Base-by-base conservation (phyloP, 169 alveolate genomes). In the Miamiensis avidus region DNA sequence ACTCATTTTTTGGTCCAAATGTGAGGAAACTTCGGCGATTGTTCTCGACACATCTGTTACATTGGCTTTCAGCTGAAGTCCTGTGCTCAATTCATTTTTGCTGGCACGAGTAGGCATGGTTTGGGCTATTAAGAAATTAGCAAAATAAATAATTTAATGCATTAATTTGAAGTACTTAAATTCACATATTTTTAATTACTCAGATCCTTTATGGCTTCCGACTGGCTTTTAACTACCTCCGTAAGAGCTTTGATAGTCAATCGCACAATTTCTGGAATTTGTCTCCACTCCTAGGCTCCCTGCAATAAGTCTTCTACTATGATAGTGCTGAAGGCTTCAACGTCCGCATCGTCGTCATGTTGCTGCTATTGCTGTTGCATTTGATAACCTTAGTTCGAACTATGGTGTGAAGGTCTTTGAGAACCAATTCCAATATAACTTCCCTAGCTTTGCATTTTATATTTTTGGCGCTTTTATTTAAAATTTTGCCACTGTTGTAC, bases 11-110 rank as follows among this genome's bases (percentile, higher is more conserved):
- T 88, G 82, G 31, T 94, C 97, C 74, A 94, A 88, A 78, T 91
- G 84, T 65, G 92, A 88, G 0, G 97, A 95, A 20, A 94, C 86
- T 81, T 91, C 96, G 75, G 94, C 92, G 33, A 94, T 89, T 6
- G 95, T 87, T 26, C 93, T 88, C 76, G 92, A 88, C 0, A 94
- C 92, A 75, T 94, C 97, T 15, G 95, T 85, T 26, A 94, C 85
- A 88, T 94, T 93, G 0, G 96, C 95, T 81, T 94, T 93, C 11
- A 89, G 81, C 32, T 82, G 85, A 29, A 93, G 82, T 26, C 89
- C 89, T 6, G 93, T 75, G 26, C 88, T 75, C 82, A 86, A 78
- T 82, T 86, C 91, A 76, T 34, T 87, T 84, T 90, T 90, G 33
- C 90, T 75, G 27, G 91, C 90, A 82, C 84, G 82, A 34, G 72